phyloP scores from a whole-genome alignment of 208 protist genomes.

The Jaenimonas drosophilae region DNA sequence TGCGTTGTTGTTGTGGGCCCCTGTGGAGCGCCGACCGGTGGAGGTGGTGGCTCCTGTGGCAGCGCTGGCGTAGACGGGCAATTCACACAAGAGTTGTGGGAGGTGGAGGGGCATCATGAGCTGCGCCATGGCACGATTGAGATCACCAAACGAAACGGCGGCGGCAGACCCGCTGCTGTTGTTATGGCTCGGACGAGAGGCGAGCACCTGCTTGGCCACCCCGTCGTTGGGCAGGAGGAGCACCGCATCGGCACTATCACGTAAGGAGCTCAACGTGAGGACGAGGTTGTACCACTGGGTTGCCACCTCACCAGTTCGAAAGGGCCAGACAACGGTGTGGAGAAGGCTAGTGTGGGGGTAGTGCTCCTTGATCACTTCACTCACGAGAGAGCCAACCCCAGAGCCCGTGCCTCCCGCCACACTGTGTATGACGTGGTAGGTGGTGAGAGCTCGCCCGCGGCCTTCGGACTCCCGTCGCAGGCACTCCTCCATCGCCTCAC shows the following conservation, averaged over 20 bases:
- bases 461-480: constrained; percentile 69
- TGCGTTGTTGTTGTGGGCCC: too few relatives aligned
- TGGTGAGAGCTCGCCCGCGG: constrained; percentile 31
- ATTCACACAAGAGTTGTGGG: constrained; percentile 48
- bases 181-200: constrained; percentile 7
- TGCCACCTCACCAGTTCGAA: constrained; percentile 67
- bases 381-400: constrained; percentile 73
- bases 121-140: constrained; percentile 38
- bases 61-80: constrained; percentile 10
- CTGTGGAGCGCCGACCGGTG: background rate
- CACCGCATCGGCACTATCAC: constrained; percentile 52
- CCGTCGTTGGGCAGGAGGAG: constrained; percentile 60
- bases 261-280: constrained; percentile 43
- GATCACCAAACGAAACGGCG: constrained; percentile 20
- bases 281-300: constrained; percentile 85
- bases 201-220: constrained; percentile 9
- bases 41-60: background rate
- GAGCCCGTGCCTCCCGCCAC: constrained; percentile 86
- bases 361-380: constrained; percentile 49
- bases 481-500: constrained; percentile 46
- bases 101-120: constrained; percentile 45
- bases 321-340: constrained; percentile 73
- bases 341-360: constrained; percentile 48
- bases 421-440: constrained; percentile 76
- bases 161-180: constrained; percentile 7